Percentiles rank a stretch among this genome's conserved stretches.
Conservation (phyloP, 176 grass and related monocot species). For the Ampelocalamus luodianensis region DNA sequence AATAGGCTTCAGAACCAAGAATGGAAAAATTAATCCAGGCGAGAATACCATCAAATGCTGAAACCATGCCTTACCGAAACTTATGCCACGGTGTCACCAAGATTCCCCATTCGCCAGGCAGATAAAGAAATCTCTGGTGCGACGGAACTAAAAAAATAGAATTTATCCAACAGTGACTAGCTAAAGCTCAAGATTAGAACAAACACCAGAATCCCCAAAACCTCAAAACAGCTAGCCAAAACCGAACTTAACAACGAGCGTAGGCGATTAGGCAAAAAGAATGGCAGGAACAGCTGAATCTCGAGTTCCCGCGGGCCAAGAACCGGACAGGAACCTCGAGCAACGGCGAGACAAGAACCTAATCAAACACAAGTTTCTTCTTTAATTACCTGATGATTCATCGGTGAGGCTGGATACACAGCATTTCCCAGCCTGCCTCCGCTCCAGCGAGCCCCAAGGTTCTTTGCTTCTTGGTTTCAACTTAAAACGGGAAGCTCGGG, state of each 20-base stretch:
- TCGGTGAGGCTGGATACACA: neutral
- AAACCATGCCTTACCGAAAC: neutral
- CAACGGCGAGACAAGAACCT: slow-evolving; percentile 29
- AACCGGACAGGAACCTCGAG: slow-evolving; percentile 8
- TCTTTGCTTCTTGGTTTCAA: neutral
- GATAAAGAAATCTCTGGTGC: neutral
- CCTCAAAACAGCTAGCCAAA: neutral
- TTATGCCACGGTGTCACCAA: neutral
- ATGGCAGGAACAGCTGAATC: slow-evolving; percentile 17
- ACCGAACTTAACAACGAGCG: neutral
- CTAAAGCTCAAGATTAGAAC: too few relatives aligned
- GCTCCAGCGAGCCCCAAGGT: neutral
- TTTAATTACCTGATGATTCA: slow-evolving; percentile 33
- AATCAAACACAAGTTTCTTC: neutral
- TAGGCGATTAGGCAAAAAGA: neutral
- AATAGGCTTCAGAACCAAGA: neutral
- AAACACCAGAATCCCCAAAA: neutral
- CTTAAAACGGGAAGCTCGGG: neutral
- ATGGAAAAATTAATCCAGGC: neutral
- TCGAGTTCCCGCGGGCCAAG: neutral
- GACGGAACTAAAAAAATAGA: neutral
- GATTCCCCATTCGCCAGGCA: neutral
- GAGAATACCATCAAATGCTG: neutral
- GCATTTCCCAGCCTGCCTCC: neutral
- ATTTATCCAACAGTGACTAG: neutral